phyloP scores from a whole-genome alignment of 2,329 filamentous ascomycete genomes.

The Phaeosphaeria sp. region DNA sequence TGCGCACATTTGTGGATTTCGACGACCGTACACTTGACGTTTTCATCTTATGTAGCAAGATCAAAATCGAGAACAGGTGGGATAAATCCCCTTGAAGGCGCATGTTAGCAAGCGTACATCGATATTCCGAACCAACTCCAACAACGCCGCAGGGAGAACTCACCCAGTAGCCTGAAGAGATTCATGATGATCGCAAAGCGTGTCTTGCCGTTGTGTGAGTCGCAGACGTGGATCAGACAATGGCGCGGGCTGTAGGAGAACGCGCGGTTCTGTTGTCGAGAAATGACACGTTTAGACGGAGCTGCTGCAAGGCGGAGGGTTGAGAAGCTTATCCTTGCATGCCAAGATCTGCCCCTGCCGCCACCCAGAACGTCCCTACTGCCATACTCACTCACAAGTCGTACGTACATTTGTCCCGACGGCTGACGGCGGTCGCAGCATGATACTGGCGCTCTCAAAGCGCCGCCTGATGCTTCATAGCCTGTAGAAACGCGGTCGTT shows the following conservation, averaged over 20 bases:
- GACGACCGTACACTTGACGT: slow-evolving; percentile 73
- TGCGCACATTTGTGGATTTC: slow-evolving; percentile 5
- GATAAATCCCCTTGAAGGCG: slow-evolving; percentile 79
- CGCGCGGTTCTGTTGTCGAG: slow-evolving; percentile 13
- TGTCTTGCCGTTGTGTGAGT: slow-evolving; percentile 25
- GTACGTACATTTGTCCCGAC: background rate
- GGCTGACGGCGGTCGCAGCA: background rate
- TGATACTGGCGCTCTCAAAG: background rate
- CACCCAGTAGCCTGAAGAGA: slow-evolving; percentile 72
- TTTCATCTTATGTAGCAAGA: slow-evolving; percentile 96
- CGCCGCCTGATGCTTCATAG: background rate
- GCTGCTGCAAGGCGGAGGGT: slow-evolving; percentile 27
- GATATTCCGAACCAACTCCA: slow-evolving; percentile 1
- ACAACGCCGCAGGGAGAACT: slow-evolving; percentile 23
- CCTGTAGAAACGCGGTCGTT: background rate
- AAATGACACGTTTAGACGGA: slow-evolving; percentile 47
- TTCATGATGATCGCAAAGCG: slow-evolving; percentile 63
- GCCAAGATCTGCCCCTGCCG: slow-evolving; percentile 32
- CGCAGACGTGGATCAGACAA: slow-evolving; percentile 21
- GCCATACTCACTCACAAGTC: background rate
- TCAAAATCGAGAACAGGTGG: slow-evolving; percentile 91
- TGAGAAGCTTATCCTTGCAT: slow-evolving; percentile 39
- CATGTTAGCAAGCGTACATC: slow-evolving; percentile 26
- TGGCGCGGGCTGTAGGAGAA: slow-evolving; percentile 14
- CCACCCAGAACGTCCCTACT: slow-evolving; percentile 20